Conservation (phyloP, 2,329 filamentous ascomycete species). For the Laburnicola sp. region DNA sequence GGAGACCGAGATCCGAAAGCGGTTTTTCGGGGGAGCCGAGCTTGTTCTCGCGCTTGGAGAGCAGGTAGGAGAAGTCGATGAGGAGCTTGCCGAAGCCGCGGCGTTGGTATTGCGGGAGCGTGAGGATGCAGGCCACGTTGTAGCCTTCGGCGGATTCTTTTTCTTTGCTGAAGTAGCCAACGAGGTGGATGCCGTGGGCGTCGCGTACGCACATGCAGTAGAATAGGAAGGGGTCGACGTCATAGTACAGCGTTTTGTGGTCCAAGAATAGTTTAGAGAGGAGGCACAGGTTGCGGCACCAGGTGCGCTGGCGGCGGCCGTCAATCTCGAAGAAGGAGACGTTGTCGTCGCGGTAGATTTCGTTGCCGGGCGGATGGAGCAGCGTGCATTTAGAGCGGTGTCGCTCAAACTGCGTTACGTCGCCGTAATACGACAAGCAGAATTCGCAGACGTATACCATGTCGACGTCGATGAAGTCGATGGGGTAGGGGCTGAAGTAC, state of each 20-base stretch:
- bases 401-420: constrained; percentile 77
- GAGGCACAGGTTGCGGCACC: constrained; percentile 94
- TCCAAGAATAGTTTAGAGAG: constrained; percentile 96
- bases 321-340: constrained; percentile 98
- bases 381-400: constrained; percentile 90
- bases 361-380: constrained; percentile 92
- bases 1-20: constrained; percentile 85
- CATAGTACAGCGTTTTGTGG: constrained; percentile 98
- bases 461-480: constrained; percentile 83
- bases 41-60: constrained; percentile 93
- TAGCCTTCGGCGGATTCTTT: constrained; percentile 97
- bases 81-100: constrained; percentile 91
- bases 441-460: constrained; percentile 97
- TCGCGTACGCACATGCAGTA: constrained; percentile 95
- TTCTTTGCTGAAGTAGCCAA: constrained; percentile 99
- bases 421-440: constrained; percentile 87
- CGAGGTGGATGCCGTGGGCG: constrained; percentile 87
- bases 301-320: constrained; percentile 87
- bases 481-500: constrained; percentile 98
- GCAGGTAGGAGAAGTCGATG: constrained; percentile 96
- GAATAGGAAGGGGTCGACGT: constrained; percentile 98
- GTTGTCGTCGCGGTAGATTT: constrained; percentile 93
- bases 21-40: constrained; percentile 96
- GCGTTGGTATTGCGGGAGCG: constrained; percentile 91
- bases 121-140: constrained; percentile 97